These are phyloP conservation scores for Ceratobasidium papillatum DNA, from an alignment of 1,284 basidiomycete genomes.

Conservation along the genomic window DNA sequence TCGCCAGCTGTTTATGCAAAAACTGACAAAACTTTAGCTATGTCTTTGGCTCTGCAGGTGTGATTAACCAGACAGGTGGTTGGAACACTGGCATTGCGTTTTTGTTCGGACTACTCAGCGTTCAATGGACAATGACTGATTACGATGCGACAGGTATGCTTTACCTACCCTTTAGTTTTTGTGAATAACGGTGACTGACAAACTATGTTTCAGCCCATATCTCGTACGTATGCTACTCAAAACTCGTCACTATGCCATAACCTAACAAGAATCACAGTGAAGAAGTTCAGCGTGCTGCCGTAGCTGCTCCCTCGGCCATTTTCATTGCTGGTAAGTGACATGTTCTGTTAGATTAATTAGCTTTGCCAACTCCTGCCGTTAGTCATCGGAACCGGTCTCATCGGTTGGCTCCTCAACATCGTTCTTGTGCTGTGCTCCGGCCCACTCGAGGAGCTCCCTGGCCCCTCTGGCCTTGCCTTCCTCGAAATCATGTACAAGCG, in stretches of 20 bases:
- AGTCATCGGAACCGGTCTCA: constrained; percentile 83
- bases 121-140: constrained; percentile 83
- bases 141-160: constrained; percentile 40
- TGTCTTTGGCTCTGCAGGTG: constrained; percentile 76
- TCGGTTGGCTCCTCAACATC: constrained; percentile 87
- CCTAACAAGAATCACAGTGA: constrained; percentile 58
- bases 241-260: neutral
- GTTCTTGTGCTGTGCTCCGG: constrained; percentile 85
- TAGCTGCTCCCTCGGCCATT: constrained; percentile 78
- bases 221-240: constrained; percentile 61
- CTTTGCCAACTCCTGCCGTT: constrained; percentile 20
- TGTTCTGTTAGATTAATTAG: neutral
- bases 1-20: neutral
- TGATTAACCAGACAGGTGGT: constrained; percentile 80
- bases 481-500: constrained; percentile 78
- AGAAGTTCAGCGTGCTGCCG: constrained; percentile 88
- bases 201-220: constrained; percentile 73
- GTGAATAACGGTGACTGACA: neutral
- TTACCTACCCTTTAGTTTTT: neutral
- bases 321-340: constrained; percentile 73
- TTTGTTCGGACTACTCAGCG: constrained; percentile 86
- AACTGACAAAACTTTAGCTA: constrained; percentile 62
- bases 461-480: constrained; percentile 72
- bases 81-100: constrained; percentile 85
- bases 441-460: constrained; percentile 69